Evolutionary conservation across 495 filamentous ascomycete species (phyloP).

Genomic region (Talaromyces borbonicus): DNA sequence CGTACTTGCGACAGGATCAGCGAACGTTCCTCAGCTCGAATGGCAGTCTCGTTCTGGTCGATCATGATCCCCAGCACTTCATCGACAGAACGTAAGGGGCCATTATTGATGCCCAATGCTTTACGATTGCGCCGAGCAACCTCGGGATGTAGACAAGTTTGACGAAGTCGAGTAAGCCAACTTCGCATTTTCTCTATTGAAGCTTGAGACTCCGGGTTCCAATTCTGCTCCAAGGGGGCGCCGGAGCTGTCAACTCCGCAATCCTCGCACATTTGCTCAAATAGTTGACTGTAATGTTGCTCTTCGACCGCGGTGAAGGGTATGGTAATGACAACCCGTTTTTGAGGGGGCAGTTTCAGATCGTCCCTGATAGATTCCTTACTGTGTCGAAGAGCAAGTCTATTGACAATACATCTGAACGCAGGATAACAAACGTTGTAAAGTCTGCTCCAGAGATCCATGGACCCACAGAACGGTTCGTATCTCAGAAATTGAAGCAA

Average conservation of each 20-base stretch:
- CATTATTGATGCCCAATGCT: constrained; percentile 52
- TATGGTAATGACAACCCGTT: constrained; percentile 75
- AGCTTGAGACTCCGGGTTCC: constrained; percentile 48
- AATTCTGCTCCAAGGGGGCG: constrained; percentile 44
- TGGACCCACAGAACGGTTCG: constrained; percentile 57
- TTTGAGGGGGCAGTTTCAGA: constrained; percentile 56
- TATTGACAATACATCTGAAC: constrained; percentile 55
- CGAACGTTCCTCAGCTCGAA: constrained; percentile 56
- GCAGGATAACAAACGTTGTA: constrained; percentile 45
- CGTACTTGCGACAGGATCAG: constrained; percentile 50
- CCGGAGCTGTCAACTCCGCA: constrained; percentile 58
- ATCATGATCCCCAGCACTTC: constrained; percentile 87
- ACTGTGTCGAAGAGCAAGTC: constrained; percentile 71
- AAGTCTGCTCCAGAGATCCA: constrained; percentile 56
- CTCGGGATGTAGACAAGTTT: constrained; percentile 80
- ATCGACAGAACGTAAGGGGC: constrained; percentile 64
- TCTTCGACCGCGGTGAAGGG: constrained; percentile 85
- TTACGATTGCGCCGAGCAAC: constrained; percentile 58
- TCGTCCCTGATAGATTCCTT: constrained; percentile 73
- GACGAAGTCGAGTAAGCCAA: constrained; percentile 64
- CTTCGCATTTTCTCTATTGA: constrained; percentile 56
- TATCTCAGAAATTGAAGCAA: constrained; percentile 73
- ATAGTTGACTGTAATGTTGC: constrained; percentile 68
- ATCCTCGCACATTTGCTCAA: constrained; percentile 59
- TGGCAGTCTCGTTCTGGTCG: constrained; percentile 57